Base-by-base conservation (phyloP, 257 asterid genomes). In the Prunella vulgaris region DNA sequence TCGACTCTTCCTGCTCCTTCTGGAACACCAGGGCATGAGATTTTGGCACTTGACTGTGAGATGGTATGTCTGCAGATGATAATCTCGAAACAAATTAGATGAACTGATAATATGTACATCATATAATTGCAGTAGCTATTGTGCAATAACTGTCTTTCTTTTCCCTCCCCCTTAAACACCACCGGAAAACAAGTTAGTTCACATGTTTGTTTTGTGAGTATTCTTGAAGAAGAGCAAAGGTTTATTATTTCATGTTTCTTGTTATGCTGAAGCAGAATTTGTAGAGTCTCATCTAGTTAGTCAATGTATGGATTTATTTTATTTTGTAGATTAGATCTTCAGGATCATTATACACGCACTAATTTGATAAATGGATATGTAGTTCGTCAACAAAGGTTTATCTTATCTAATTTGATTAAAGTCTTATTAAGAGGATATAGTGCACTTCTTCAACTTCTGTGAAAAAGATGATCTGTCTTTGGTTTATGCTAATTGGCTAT, bases 21-120 rank as follows among this genome's bases (percentile, higher is more conserved):
- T 42, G 99, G 88, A 71, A 82, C 77, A 60, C 87, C 90, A 10
- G 79, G 80, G 24, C 82, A 86, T 74, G 86, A 80, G 72, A 82
- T 93, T 79, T 79, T 93, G 86, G 94, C 96, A 10, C 87, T 93
- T 13, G 99, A 93, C 72, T 93, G 99, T 65, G 99, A 93, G 81
- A 93, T 93, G 99, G 99, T 89, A 86, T 14, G 82, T 69, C 64
- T 69, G 14, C 58, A 12, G 67, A 7, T 76, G 51, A 38, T 10
- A 64, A 54, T 62, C 62, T 21, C 53, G 18, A 22, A 20, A 64
- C 15, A 10, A 28, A 54, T 66, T 7, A 32, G 71, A 53, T 13
- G 44, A 38, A 46, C 14, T 13, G 15, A 27, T 15, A 28, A 42
- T 52, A 53, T 53, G 17, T 18, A 32, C 57, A 17, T 35, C 22